Evolutionary conservation across 768 basidiomycete genomes (phyloP), one percentile per base, ranked within the genome.

Genomic region (Vishniacozyma victoriae): DNA sequence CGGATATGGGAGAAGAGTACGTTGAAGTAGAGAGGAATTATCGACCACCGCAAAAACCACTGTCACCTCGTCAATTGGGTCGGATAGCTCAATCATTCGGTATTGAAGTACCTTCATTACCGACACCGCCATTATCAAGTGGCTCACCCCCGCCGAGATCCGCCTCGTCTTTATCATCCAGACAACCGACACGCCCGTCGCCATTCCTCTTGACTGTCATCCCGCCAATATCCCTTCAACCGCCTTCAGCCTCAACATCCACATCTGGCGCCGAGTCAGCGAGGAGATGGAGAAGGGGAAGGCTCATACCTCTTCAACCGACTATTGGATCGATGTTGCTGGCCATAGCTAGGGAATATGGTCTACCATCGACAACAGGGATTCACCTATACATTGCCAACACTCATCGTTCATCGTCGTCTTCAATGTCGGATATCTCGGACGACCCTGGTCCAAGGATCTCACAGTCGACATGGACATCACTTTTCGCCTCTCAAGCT

Each of bases 271-370:
- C 46, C 7, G 43, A 60, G 7, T 24, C 50, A 41, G 20, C 35
- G 15, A 52, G 48, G 24, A 45, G 48, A 33, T 87, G 64, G 80
- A 60, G 80, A 13, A 80, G 92, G 22, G 92, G 92, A 6, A 83
- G 82, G n/a, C 77, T 97, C 12, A 80, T 96, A 3, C 85, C 91
- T 0, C 77, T 97, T 0, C 81, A 91, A 65, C 77, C 90, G 4
- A 87, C 84, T 0, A 74, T 97, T 1, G 83, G 87, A 35, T 79
- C 82, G 0, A 92, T 95, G 67, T 74, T 95, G 9, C 76, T 77
- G 18, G 86, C 88, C 5, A 95, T 97, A 43, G 90, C 92, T 13
- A 84, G 83, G 71, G 92, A 96, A 72, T 97, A 91, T 63, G 86
- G 87, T 2, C 76, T 97, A 15, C 92, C 92, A 1, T 88, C 84